A percentile compares a stretch with the other conserved stretches of the same genome.
phyloP scores from a whole-genome alignment of 805 yeast species.

The Schizosaccharomyces osmophilus region DNA sequence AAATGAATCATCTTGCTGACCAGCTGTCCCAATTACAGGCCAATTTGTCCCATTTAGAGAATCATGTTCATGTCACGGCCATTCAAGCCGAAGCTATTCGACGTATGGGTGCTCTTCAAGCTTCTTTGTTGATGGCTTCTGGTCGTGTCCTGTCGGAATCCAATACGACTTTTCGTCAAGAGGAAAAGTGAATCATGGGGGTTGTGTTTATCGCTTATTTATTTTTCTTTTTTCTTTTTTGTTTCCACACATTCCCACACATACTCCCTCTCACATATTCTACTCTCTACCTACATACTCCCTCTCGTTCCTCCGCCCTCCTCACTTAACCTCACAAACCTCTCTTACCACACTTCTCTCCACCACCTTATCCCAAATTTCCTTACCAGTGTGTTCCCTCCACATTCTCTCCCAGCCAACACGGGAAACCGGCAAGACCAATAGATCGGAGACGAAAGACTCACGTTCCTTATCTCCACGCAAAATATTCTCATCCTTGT shows the following conservation, averaged over 20 bases:
- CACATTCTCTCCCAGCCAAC: too few species aligned
- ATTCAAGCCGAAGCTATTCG: conserved; percentile 29
- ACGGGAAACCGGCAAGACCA: too few species aligned
- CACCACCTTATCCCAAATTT: too few species aligned
- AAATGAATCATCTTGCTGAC: conserved; percentile 26
- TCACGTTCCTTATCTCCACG: too few species aligned
- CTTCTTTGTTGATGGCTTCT: conserved; percentile 17
- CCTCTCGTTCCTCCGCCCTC: background rate
- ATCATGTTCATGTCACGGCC: conserved; percentile 24
- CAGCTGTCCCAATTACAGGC: conserved; percentile 34
- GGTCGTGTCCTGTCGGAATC: background rate
- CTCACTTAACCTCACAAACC: too few species aligned
- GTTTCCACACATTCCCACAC: too few species aligned
- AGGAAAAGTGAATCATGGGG: background rate
- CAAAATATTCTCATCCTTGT: too few species aligned
- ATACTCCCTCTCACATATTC: background rate
- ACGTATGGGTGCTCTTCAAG: conserved; percentile 32
- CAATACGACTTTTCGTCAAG: background rate
- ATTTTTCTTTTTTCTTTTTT: background rate
- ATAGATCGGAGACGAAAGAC: too few species aligned
- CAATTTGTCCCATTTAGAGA: conserved; percentile 28
- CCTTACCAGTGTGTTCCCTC: too few species aligned
- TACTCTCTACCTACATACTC: background rate
- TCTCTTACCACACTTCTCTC: too few species aligned
- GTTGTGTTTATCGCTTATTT: too few species aligned